Evolutionary conservation across 2,329 filamentous ascomycete genomes (phyloP).

Genomic region (Aspergillus texensis): DNA sequence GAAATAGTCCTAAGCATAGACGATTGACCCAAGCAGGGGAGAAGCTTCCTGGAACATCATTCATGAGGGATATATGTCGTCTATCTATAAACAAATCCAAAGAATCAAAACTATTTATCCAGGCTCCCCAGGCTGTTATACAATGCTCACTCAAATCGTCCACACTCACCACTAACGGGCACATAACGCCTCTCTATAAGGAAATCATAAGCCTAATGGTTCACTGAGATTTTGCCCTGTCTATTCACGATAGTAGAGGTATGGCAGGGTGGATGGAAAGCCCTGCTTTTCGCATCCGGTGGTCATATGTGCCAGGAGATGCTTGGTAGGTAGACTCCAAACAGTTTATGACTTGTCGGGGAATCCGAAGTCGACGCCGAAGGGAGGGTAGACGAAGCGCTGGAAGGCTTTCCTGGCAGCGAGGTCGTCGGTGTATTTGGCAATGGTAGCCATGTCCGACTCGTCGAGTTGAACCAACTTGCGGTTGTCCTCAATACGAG

Average conservation of each 20-base stretch:
- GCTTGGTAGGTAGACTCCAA: neutral
- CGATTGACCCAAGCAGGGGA: neutral
- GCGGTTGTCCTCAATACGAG: conserved; percentile 45
- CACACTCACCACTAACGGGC: neutral
- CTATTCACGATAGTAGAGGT: neutral
- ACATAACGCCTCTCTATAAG: neutral
- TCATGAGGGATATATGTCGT: conserved; percentile 2
- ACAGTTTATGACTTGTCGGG: conserved; percentile 59
- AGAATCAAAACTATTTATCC: conserved; percentile 1
- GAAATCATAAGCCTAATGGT: neutral
- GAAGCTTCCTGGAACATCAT: neutral
- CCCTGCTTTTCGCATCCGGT: neutral
- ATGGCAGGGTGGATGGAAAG: neutral
- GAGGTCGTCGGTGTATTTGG: conserved; percentile 39
- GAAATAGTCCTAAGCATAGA: too few species aligned
- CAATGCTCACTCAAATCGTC: neutral
- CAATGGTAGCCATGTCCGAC: conserved; percentile 40
- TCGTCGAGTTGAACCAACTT: conserved; percentile 43
- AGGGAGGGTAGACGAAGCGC: conserved; percentile 68
- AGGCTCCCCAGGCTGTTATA: conserved; percentile 1
- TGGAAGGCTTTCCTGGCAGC: conserved; percentile 36
- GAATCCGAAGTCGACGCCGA: conserved; percentile 70
- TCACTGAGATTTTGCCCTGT: neutral
- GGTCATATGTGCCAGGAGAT: neutral
- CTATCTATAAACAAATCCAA: conserved; percentile 12